Base-by-base conservation (phyloP, 2,329 filamentous ascomycete genomes). In the Ascochyta clinopodiicola region DNA sequence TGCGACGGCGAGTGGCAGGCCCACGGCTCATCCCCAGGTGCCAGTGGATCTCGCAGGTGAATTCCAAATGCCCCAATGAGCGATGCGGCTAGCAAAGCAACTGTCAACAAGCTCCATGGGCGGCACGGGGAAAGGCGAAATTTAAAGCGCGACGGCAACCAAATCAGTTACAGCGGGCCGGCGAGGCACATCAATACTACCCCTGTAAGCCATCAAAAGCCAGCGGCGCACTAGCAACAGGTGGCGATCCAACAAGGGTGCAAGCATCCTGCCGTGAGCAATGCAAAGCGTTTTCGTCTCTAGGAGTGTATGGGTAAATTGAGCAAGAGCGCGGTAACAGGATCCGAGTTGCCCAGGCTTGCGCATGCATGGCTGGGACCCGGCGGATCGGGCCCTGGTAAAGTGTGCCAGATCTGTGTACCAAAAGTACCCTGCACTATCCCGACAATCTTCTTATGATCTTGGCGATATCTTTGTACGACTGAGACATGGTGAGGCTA, bases 401-500 rank as follows among this genome's bases (percentile, higher is more conserved):
- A 45, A 50, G 47, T 46, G 54, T 47, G 62, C 59, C 52, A 70
- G 67, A 71, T 70, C 62, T 67, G 57, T 67, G 67, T 66, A 62
- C 58, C 44, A 59, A 56, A 47, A 55, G 51, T 56, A 56, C 62
- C 51, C 51, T 61, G 60, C 64, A 71, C 59, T 60, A 40, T 62
- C 63, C 64, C 64, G 63, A 69, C 64, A 62, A 56, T 46, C 55
- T 43, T 55, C 59, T 62, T 52, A 64, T 45, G 51, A 48, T 31
- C 71, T 74, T 74, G 71, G 70, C 71, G 69, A 72, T 75, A 73
- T 68, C 62, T 52, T 57, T 70, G 72, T 75, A 63, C 62, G 35
- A 72, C 70, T 57, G 62, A 61, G 61, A 60, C 57, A 62, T 60
- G 42, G 24, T 51, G 52, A 61, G 50, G 55, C 56, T 64, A 59